These are phyloP conservation scores for Colletotrichum simmondsii DNA, from an alignment of 2,329 filamentous ascomycete genomes.

Conservation along the genomic window DNA sequence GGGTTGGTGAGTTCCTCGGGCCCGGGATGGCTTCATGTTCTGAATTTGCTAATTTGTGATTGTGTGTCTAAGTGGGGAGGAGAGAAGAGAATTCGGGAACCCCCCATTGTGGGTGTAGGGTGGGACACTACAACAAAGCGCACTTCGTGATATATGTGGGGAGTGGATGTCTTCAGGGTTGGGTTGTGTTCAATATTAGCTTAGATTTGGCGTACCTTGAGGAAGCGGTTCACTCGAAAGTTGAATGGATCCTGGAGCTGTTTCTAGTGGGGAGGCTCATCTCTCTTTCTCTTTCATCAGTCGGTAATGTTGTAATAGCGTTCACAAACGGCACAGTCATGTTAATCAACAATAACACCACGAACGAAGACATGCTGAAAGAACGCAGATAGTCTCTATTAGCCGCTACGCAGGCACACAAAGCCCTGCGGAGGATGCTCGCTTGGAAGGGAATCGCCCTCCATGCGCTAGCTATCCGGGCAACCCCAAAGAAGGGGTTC, in stretches of 20 bases:
- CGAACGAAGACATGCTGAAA: neutral
- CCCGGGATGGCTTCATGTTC: neutral
- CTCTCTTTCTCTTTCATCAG: neutral
- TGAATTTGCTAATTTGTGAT: neutral
- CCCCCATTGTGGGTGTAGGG: neutral
- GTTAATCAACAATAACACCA: conserved; percentile 34
- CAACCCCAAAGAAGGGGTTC: neutral
- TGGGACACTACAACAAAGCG: neutral
- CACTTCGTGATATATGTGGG: neutral
- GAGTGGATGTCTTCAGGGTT: neutral
- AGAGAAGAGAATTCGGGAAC: neutral
- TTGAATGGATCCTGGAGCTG: neutral
- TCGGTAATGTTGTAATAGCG: neutral
- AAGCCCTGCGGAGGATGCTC: neutral
- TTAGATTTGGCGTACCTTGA: neutral
- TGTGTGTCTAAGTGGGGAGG: neutral
- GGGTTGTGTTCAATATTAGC: neutral
- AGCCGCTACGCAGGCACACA: neutral
- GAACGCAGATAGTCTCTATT: conserved; percentile 30
- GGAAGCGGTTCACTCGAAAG: neutral
- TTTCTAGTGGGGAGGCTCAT: neutral
- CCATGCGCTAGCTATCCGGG: neutral
- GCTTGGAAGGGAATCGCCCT: neutral
- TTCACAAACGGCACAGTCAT: neutral
- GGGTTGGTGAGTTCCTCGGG: neutral